Base-by-base conservation (phyloP, 306 rosid genomes). In the Datisca glomerata region DNA sequence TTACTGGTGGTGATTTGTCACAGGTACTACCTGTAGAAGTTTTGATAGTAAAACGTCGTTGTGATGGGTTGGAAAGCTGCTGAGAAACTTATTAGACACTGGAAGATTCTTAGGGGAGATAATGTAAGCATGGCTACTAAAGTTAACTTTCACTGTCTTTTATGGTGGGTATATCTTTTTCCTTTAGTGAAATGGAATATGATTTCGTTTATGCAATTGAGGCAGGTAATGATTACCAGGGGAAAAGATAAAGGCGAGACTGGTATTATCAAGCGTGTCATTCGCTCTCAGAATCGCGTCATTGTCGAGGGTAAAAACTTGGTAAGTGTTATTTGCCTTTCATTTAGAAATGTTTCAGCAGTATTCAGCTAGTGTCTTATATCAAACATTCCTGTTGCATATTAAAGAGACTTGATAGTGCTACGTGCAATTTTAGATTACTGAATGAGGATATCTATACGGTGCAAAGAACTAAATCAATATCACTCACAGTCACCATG, bases 11-110 rank as follows among this genome's bases (percentile, higher is more conserved):
- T n/a, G n/a, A n/a, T n/a, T n/a, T n/a, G n/a, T n/a, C n/a, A n/a
- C n/a, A n/a, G n/a, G n/a, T n/a, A n/a, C n/a, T n/a, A n/a, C n/a
- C n/a, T n/a, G n/a, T n/a, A n/a, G n/a, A n/a, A n/a, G n/a, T n/a
- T n/a, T n/a, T n/a, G n/a, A n/a, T n/a, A n/a, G n/a, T n/a, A n/a
- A n/a, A n/a, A n/a, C n/a, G n/a, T 4, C 36, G 9, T 31, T 31
- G n/a, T 8, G n/a, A 89, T 83, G 97, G 95, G 97, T 55, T 80
- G 95, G 97, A 89, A 89, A 73, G 97, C 95, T 1, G 97, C 97
- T 17, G 72, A 83, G 78, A 89, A 89, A 58, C 95, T 89, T 33
- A 68, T 89, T 38, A 72, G 91, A 61, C 83, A 83, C 53, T 89
- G 93, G 97, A 83, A 75, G 67, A 5, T 89, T 72, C 50, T 83